Evolutionary conservation across 2,329 filamentous ascomycete genomes (phyloP).

Genomic region (Sporothrix mexicana): DNA sequence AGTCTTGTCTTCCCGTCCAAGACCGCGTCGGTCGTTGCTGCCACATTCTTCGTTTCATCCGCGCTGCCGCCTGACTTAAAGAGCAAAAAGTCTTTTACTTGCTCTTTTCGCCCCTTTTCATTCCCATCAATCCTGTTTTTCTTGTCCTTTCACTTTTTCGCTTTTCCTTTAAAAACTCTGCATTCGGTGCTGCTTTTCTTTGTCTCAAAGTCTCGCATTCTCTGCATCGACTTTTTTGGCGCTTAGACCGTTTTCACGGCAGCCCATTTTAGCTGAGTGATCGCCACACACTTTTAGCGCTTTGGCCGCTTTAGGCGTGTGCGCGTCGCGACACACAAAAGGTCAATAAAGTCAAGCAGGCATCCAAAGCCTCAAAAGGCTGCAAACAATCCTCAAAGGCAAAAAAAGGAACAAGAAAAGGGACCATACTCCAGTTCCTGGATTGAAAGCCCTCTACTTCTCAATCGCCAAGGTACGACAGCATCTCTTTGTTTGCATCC

Average conservation of each 20-base stretch:
- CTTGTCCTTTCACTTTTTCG: not conserved
- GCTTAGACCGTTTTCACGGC: not conserved
- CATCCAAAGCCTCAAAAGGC: not conserved
- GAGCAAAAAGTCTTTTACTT: not conserved
- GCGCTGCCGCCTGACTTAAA: constrained; percentile 20
- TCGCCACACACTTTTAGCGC: constrained; percentile 5
- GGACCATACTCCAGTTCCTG: not conserved
- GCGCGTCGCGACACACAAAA: constrained; percentile 20
- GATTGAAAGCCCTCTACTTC: not conserved
- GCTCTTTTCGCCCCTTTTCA: too few species aligned
- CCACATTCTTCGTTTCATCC: constrained; percentile 33
- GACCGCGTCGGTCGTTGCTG: constrained; percentile 29
- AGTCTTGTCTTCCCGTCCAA: constrained; percentile 1
- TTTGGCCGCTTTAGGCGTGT: constrained; percentile 27
- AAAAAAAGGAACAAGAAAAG: not conserved
- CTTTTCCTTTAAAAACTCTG: not conserved
- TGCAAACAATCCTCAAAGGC: too few species aligned
- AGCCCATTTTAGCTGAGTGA: constrained; percentile 10
- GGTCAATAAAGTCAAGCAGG: not conserved
- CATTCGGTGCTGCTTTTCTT: constrained; percentile 4
- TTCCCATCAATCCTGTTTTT: not conserved
- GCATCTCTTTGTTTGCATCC: not conserved
- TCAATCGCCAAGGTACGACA: constrained; percentile 14
- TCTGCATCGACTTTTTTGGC: constrained; percentile 1
- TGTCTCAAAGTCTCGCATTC: not conserved